phyloP scores from a whole-genome alignment of 805 yeast species.

The Pichia deserticola region DNA sequence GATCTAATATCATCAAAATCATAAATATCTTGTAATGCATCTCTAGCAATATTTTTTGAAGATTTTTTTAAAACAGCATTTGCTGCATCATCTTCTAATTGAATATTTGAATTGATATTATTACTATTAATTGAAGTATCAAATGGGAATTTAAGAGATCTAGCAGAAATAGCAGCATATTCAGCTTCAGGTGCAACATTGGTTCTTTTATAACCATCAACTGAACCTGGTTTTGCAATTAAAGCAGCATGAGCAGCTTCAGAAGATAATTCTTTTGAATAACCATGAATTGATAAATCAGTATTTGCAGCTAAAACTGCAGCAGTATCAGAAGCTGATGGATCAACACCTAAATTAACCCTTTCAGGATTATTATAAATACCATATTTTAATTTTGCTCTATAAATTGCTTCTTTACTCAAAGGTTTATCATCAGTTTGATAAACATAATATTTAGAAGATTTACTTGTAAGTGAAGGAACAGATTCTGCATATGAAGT shows the following conservation, averaged over 20 bases:
- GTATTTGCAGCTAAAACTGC: conserved; percentile 67
- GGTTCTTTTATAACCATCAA: conserved; percentile 42
- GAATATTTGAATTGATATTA: too few relatives aligned
- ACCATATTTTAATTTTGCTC: conserved; percentile 66
- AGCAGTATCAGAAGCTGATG: conserved; percentile 67
- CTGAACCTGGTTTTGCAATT: conserved; percentile 38
- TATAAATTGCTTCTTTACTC: conserved; percentile 67
- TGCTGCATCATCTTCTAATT: conserved; percentile 38
- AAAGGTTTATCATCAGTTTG: conserved; percentile 66
- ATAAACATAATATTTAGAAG: conserved; percentile 40
- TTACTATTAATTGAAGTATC: conserved; percentile 12
- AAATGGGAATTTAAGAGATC: conserved; percentile 27
- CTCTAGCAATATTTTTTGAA: conserved; percentile 26
- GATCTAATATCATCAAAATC: conserved; percentile 38
- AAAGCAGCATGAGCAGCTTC: conserved; percentile 66
- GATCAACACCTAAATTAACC: conserved; percentile 53
- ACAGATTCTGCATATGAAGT: conserved; percentile 22
- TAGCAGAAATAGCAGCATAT: conserved; percentile 35
- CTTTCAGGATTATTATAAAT: conserved; percentile 46
- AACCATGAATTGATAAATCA: conserved; percentile 56
- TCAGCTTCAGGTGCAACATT: conserved; percentile 39
- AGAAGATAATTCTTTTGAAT: conserved; percentile 50
- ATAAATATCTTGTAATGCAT: conserved; percentile 33
- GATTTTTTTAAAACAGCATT: conserved; percentile 30
- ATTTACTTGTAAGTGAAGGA: conserved; percentile 24